Conservation (phyloP, 2,329 filamentous ascomycete genomes). For the Rosellinia necatrix region DNA sequence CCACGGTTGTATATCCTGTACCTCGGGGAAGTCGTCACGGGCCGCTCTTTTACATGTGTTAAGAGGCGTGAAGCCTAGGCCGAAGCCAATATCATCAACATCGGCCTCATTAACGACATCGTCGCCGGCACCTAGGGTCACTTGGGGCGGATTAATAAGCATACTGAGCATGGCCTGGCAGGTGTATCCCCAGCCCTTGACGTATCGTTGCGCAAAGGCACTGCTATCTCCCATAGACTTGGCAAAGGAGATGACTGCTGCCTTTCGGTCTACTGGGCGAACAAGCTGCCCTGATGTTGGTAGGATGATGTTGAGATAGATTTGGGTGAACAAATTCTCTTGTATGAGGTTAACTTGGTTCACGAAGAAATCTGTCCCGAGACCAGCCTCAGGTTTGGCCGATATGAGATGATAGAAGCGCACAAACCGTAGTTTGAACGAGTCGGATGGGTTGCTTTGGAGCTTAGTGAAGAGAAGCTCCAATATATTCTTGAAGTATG, state of each 20-base stretch:
- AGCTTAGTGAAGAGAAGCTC: slow-evolving; percentile 80
- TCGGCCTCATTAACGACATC: slow-evolving; percentile 85
- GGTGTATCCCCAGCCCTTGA: slow-evolving; percentile 89
- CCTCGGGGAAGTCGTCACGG: slow-evolving; percentile 83
- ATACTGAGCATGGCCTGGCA: slow-evolving; percentile 88
- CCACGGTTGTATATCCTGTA: slow-evolving; percentile 83
- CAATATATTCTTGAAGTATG: slow-evolving; percentile 80
- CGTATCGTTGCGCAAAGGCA: slow-evolving; percentile 79
- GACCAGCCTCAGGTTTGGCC: slow-evolving; percentile 75
- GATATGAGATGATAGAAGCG: slow-evolving; percentile 94
- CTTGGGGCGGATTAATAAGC: slow-evolving; percentile 80
- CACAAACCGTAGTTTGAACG: slow-evolving; percentile 83
- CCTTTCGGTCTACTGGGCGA: slow-evolving; percentile 87
- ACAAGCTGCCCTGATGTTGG: slow-evolving; percentile 87
- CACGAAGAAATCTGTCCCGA: slow-evolving; percentile 92
- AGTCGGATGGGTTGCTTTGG: slow-evolving; percentile 72
- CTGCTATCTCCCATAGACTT: slow-evolving; percentile 88
- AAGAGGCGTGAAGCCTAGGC: slow-evolving; percentile 89
- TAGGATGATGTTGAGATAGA: slow-evolving; percentile 87
- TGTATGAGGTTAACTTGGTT: slow-evolving; percentile 82
- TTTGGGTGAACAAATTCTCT: slow-evolving; percentile 75
- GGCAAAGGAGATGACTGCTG: slow-evolving; percentile 88
- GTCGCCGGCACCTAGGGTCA: slow-evolving; percentile 67
- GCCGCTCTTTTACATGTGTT: slow-evolving; percentile 82
- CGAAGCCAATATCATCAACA: slow-evolving; percentile 93